Evolutionary conservation across 805 yeast species (phyloP), one percentile per base, ranked within the genome.

Genomic region (Wickerhamomyces bovis): DNA sequence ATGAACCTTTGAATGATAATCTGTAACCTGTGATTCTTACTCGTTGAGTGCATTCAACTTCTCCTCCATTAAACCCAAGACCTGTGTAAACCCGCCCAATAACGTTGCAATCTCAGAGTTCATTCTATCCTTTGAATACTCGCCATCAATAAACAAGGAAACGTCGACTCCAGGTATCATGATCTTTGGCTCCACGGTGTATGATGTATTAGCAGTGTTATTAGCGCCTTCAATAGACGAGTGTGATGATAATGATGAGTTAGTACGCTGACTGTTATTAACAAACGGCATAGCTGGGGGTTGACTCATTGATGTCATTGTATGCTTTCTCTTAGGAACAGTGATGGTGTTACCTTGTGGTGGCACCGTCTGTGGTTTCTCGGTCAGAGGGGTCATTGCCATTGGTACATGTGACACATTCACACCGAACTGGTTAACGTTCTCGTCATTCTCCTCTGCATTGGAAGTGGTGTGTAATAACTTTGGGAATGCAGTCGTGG

Each of bases 301-400:
- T 39, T 30, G 43, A 7, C 43, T 39, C 7, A 33, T 16, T 4
- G 50, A 47, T 4, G 51, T 25, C 26, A 47, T 45, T 5, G 56
- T 49, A 5, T 47, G 25, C 18, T 39, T 47, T 6, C 51, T 47
- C n/a, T 42, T 47, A 13, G 45, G 16, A 9, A 16, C n/a, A 13
- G 28, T 15, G 20, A 41, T 16, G 21, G 39, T 7, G 30, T 11
- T 23, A 19, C 20, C n/a, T 7, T 43, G 43, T 10, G 30, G 38
- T 11, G 42, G 4, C 20, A 46, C 22, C 26, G 49, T 23, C 20
- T 38, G 46, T 8, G 67, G 61, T 46, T 70, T 81, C 54, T 86
- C 95, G 2, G 87, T 75, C 5, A 85, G 80, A 2, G 94, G 95
- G 0, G 95, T 86, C 94, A 86, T 85, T 0, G 87, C 78, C 55